phyloP scores from a whole-genome alignment of 768 basidiomycete species.

The Daedalea quercina region DNA sequence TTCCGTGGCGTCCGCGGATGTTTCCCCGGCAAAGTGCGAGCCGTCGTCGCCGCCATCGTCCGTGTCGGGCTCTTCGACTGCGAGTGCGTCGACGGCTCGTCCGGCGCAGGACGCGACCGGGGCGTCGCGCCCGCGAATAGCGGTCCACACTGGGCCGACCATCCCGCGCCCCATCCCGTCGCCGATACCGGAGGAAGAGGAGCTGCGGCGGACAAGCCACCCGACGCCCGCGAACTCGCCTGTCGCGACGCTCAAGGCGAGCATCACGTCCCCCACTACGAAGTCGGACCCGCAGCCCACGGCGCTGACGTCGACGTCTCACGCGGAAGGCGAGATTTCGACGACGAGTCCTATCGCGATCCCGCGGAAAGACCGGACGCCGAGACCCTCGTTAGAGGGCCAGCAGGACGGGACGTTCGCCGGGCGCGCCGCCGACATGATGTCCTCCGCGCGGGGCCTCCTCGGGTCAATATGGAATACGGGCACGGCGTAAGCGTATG shows the following conservation, averaged over 20 bases:
- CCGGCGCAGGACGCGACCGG: background rate
- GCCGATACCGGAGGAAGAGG: constrained; percentile 30
- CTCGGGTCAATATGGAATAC: constrained; percentile 55
- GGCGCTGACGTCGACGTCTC: background rate
- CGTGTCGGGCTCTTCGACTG: constrained; percentile 21
- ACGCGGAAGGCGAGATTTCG: background rate
- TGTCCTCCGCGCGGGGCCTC: constrained; percentile 73
- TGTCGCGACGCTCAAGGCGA: constrained; percentile 21
- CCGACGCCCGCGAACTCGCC: constrained; percentile 66
- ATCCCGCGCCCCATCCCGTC: constrained; percentile 14
- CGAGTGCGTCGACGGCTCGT: constrained; percentile 17
- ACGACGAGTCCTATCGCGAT: background rate
- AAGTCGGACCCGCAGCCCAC: background rate
- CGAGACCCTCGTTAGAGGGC: constrained; percentile 3
- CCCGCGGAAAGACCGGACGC: background rate
- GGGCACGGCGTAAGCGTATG: background rate
- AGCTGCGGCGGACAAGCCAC: constrained; percentile 30
- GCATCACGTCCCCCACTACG: constrained; percentile 6
- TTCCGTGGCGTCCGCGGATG: constrained; percentile 15
- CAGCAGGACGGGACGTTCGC: constrained; percentile 34
- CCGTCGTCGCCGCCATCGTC: constrained; percentile 17
- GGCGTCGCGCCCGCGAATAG: background rate
- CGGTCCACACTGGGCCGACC: background rate
- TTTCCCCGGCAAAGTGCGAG: constrained; percentile 8
- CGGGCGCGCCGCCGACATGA: constrained; percentile 68